phyloP scores from a whole-genome alignment of 2,329 filamentous ascomycete species.

The Leptographium procerum region DNA sequence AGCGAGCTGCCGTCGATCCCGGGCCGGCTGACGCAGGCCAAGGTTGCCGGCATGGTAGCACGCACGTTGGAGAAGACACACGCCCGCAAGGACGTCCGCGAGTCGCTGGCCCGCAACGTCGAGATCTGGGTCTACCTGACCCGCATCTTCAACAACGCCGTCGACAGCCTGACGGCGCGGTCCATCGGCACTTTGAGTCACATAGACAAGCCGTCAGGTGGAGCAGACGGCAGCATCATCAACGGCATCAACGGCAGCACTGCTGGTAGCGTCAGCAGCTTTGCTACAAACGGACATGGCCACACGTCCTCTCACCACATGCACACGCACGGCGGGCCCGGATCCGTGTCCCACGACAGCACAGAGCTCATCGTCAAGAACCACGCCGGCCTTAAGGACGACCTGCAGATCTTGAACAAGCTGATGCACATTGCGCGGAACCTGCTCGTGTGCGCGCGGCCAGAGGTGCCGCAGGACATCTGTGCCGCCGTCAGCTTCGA shows the following conservation, averaged over 20 bases:
- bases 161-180: slow-evolving; percentile 47
- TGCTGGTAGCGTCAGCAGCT: slow-evolving; percentile 11
- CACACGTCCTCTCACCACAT: neutral
- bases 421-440: slow-evolving; percentile 57
- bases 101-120: slow-evolving; percentile 49
- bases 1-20: slow-evolving; percentile 41
- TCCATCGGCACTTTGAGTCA: slow-evolving; percentile 39
- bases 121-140: slow-evolving; percentile 56
- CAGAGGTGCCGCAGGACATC: slow-evolving; percentile 54
- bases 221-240: neutral
- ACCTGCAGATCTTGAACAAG: slow-evolving; percentile 53
- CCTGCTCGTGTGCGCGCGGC: slow-evolving; percentile 51
- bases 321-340: slow-evolving; percentile 1
- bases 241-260: neutral
- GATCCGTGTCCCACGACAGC: slow-evolving; percentile 39
- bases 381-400: slow-evolving; percentile 48
- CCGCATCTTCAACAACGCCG: slow-evolving; percentile 48
- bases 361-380: slow-evolving; percentile 53
- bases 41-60: slow-evolving; percentile 45
- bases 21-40: slow-evolving; percentile 42
- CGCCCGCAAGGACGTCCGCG: slow-evolving; percentile 48
- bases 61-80: slow-evolving; percentile 55
- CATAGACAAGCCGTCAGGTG: slow-evolving; percentile 30
- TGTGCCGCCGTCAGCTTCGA: slow-evolving; percentile 54
- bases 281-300: neutral